Base-by-base conservation (phyloP, 2,329 filamentous ascomycete species). In the Colletotrichum spinosum region DNA sequence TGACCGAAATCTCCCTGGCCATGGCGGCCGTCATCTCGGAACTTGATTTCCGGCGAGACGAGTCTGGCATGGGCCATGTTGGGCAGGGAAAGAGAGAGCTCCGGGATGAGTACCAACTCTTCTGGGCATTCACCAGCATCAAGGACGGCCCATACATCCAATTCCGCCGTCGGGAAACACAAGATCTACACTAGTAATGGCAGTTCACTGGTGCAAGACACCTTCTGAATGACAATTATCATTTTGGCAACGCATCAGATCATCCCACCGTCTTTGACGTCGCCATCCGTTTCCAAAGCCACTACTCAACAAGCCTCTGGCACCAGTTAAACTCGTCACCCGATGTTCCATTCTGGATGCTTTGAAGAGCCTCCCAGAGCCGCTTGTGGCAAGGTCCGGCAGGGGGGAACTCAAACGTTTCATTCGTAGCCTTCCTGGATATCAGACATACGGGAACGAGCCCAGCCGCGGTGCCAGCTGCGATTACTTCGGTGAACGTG, bases 41-140 rank as follows among this genome's bases (percentile, higher is more conserved):
- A 17, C 38, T 53, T 12, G 60, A 64, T 25, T 64, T 64, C 35
- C 54, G 55, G 8, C 33, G n/a, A 6, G 60, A 52, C 13, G 48
- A 54, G 7, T 44, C n/a, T n/a, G 48, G 42, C 0, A 15, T 33
- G 44, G 60, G 60, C 11, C 42, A n/a, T 6, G 35, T 64, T 6
- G 60, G 60, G 25, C 55, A 64, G 11, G 60, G 60, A 4, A n/a
- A 44, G 5, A 46, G 53, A 4, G 8, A 17, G 4, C 3, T 37
- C 34, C 39, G 45, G 33, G 34, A 57, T 13, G 52, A 62, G 34
- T 62, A 57, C 41, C 46, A 41, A 11, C 50, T 52, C 8, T 57
- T 57, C 25, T 62, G 59, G 59, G 59, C 59, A 5, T 62, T 62
- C 13, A 57, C 59, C 2, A 62, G 59, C 34, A 57, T 57, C 12